phyloP scores from a whole-genome alignment of 2,329 filamentous ascomycete genomes.

The Coniella lustricola region DNA sequence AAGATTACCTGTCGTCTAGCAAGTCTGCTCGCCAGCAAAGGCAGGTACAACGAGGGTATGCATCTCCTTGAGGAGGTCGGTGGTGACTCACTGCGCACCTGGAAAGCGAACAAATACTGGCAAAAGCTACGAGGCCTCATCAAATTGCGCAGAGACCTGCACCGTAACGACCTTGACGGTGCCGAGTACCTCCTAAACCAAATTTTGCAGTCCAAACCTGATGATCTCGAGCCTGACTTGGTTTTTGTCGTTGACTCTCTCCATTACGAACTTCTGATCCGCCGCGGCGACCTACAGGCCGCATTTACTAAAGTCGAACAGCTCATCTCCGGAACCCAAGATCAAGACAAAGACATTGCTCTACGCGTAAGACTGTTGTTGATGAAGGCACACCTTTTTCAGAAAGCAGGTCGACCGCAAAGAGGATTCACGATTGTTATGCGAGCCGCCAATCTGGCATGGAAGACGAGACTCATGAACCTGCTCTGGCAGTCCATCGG shows the following conservation, averaged over 20 bases:
- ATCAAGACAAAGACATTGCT: constrained; percentile 48
- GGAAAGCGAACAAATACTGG: constrained; percentile 73
- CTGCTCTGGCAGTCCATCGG: constrained; percentile 68
- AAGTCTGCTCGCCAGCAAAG: constrained; percentile 57
- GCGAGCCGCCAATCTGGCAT: constrained; percentile 66
- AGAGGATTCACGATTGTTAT: constrained; percentile 71
- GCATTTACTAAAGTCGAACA: constrained; percentile 43
- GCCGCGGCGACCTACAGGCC: constrained; percentile 38
- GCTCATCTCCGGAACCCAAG: constrained; percentile 34
- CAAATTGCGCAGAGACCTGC: constrained; percentile 56
- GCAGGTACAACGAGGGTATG: constrained; percentile 64
- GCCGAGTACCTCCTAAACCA: constrained; percentile 45
- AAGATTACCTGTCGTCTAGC: constrained; percentile 67
- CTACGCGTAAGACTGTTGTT: constrained; percentile 66
- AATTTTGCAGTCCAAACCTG: constrained; percentile 43
- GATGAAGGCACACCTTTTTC: constrained; percentile 64
- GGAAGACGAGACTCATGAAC: constrained; percentile 60
- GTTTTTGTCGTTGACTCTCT: constrained; percentile 44
- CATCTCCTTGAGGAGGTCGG: constrained; percentile 44
- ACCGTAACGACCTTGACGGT: constrained; percentile 45
- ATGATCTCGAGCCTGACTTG: constrained; percentile 47
- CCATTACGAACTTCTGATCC: constrained; percentile 44
- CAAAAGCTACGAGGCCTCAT: constrained; percentile 60
- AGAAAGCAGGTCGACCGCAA: constrained; percentile 60
- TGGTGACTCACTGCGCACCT: constrained; percentile 49